Base-by-base conservation (phyloP, 192 early-diverging fungal species). In the Backusella tuberculispora region DNA sequence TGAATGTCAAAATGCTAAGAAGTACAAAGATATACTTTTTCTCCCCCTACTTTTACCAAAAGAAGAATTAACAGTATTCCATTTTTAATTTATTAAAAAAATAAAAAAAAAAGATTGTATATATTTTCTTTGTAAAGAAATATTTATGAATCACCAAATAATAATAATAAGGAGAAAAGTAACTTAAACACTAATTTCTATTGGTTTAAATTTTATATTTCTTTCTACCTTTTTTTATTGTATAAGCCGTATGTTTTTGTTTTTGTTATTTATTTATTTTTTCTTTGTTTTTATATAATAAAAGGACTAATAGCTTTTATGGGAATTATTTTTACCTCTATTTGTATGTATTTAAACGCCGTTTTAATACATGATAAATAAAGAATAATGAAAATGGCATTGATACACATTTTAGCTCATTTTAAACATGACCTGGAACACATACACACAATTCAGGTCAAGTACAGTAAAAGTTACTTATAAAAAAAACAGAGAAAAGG, bases 341-440 rank as follows among this genome's bases (percentile, higher is more conserved):
- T 60, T 60, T 60, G 13, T 60, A 24, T 12, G 21, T 56, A 56
- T 56, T 56, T 21, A 56, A 56, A 56, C 53, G 13, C 53, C 21
- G 53, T 10, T 24, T 56, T 26, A 60, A 26, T 13, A 26, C 10
- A 24, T 26, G 21, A 60, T 60, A 26, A 60, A 56, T 56, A 56
- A 56, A 21, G 53, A 56, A 53, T 53, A 53, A 53, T 53, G 48
- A 53, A 53, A 60, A 60, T 60, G 53, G 53, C 24, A 60, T 60
- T 60, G 53, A 60, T 24, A 60, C 21, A 26, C 53, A 60, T 60
- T 60, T 60, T 60, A 43, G 66, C 41, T 67, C 66, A 67, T 67
- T 67, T 67, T 42, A 67, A 67, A 67, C 19, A 43, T 67, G 66
- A 67, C 66, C 41, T 67, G 66, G 37, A 67, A 43, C 38, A 43